A percentile compares a stretch with the other conserved stretches of the same genome.
These are phyloP conservation scores for Eucalyptus leucophloia DNA, from an alignment of 345 rosid species.

Conservation along the genomic window DNA sequence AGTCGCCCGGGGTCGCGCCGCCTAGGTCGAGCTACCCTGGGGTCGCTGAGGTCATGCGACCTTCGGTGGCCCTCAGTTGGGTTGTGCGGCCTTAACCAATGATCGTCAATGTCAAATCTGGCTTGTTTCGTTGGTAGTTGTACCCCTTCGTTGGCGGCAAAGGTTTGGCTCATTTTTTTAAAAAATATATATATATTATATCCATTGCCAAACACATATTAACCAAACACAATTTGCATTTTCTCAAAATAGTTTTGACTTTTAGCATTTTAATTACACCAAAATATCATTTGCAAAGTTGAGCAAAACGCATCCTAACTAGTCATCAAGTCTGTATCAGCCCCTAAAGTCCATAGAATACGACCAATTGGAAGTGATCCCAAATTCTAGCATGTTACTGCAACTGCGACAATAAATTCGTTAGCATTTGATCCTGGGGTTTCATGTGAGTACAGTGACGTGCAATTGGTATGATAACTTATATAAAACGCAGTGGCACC, in stretches of 20 bases:
- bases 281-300: too few species aligned
- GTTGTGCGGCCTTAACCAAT: fast-evolving
- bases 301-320: fast-evolving
- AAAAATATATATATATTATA: too few species aligned
- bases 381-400: background rate
- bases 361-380: fast-evolving
- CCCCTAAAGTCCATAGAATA: too few species aligned
- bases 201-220: too few species aligned
- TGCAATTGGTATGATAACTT: background rate
- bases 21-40: too few species aligned
- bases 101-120: fast-evolving
- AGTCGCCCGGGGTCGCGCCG: too few species aligned
- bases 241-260: fast-evolving
- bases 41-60: too few species aligned
- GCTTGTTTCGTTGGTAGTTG: fast-evolving
- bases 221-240: too few species aligned
- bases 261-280: too few species aligned
- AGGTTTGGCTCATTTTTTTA: too few species aligned
- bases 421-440: background rate
- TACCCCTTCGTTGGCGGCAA: too few species aligned
- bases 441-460: background rate
- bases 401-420: fast-evolving
- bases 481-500: background rate
- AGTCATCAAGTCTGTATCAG: fast-evolving
- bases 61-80: fast-evolving